A percentile compares a stretch with the other conserved stretches of the same genome.
phyloP scores from a whole-genome alignment of 495 filamentous ascomycete genomes.

The Amniculicola lignicola region DNA sequence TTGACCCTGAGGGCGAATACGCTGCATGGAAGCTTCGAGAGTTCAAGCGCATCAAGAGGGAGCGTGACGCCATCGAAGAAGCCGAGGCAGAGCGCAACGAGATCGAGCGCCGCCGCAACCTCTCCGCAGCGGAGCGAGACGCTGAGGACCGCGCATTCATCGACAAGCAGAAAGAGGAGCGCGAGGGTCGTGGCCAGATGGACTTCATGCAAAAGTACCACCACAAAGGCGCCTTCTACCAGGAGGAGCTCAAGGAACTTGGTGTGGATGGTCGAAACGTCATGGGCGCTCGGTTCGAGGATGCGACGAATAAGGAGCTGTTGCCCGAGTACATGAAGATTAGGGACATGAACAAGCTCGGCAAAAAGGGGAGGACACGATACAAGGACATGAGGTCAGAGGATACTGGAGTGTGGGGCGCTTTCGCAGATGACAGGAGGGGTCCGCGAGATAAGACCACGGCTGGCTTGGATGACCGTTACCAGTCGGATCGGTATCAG shows the following conservation, averaged over 20 bases:
- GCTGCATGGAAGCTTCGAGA: slow-evolving; percentile 94
- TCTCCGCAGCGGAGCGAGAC: slow-evolving; percentile 82
- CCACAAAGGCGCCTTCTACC: slow-evolving; percentile 95
- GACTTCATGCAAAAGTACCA: slow-evolving; percentile 93
- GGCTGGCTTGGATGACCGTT: slow-evolving; percentile 41
- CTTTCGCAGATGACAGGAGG: slow-evolving; percentile 55
- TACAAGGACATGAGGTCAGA: slow-evolving; percentile 86
- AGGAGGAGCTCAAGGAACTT: slow-evolving; percentile 69
- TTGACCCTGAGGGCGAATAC: slow-evolving; percentile 85
- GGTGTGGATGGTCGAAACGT: slow-evolving; percentile 73
- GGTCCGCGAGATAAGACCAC: slow-evolving; percentile 39
- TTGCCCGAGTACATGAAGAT: slow-evolving; percentile 92
- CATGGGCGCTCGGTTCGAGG: slow-evolving; percentile 73
- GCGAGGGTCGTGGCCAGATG: slow-evolving; percentile 82
- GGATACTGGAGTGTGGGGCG: slow-evolving; percentile 86
- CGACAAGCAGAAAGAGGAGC: slow-evolving; percentile 75
- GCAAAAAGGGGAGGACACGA: slow-evolving; percentile 85
- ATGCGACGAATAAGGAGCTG: slow-evolving; percentile 77
- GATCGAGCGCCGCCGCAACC: slow-evolving; percentile 79
- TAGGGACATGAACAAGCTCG: slow-evolving; percentile 88
- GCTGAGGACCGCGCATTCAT: slow-evolving; percentile 81
- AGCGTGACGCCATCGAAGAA: slow-evolving; percentile 77
- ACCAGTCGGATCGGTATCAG: slow-evolving; percentile 36
- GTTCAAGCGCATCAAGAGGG: slow-evolving; percentile 78
- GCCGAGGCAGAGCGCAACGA: slow-evolving; percentile 85